Conservation (phyloP, 2,329 filamentous ascomycete species). For the Aureobasidium sp. region DNA sequence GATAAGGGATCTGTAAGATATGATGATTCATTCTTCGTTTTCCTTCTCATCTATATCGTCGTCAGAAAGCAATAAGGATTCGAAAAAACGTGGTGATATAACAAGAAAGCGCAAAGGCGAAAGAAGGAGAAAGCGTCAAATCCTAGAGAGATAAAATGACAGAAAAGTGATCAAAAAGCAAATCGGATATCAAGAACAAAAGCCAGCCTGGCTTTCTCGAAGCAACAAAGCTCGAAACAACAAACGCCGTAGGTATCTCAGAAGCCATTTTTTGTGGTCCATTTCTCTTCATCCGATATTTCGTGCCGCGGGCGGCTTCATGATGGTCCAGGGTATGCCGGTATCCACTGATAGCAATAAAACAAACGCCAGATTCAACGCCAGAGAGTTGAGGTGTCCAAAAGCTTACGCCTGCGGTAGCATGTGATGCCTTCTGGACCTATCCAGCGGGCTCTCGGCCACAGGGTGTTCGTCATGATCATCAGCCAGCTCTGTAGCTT, state of each 20-base stretch:
- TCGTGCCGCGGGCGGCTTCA: background rate
- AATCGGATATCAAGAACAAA: background rate
- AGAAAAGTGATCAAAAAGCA: background rate
- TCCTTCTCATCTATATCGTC: too few relatives aligned
- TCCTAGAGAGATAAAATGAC: background rate
- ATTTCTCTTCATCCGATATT: background rate
- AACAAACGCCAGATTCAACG: background rate
- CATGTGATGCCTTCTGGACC: conserved; percentile 2
- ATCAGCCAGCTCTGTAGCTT: conserved; percentile 11
- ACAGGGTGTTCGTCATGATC: conserved; percentile 2
- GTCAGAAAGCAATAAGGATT: too few relatives aligned
- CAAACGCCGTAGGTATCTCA: background rate
- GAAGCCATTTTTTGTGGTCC: background rate
- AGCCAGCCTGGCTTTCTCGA: background rate
- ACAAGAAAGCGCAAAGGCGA: too few relatives aligned
- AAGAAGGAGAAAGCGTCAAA: too few relatives aligned
- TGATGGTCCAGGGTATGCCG: background rate
- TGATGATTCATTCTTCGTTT: too few relatives aligned
- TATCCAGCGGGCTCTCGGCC: conserved; percentile 7
- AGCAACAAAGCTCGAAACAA: background rate
- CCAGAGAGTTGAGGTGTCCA: background rate
- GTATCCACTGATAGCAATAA: too few relatives aligned
- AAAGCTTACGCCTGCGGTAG: background rate
- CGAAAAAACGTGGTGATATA: too few relatives aligned
- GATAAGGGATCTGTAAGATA: too few relatives aligned